Evolutionary conservation across 257 asterid species (phyloP).

Genomic region (Coffea canephora): DNA sequence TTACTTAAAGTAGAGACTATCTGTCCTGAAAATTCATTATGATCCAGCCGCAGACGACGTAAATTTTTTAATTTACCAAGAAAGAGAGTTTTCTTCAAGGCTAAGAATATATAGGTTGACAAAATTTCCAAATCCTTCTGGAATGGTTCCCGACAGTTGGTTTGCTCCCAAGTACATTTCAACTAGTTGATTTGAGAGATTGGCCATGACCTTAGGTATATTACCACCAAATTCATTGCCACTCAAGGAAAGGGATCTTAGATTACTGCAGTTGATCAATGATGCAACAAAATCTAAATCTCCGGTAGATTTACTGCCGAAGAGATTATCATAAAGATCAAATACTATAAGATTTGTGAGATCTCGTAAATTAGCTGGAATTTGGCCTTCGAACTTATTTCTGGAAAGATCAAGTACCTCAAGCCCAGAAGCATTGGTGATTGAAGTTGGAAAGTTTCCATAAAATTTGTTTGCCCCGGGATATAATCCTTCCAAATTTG

Average conservation of each 20-base stretch:
- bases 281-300: slow-evolving; percentile 28
- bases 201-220: slow-evolving; percentile 27
- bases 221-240: slow-evolving; percentile 24
- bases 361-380: slow-evolving; percentile 23
- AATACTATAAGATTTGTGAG: background rate
- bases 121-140: slow-evolving; percentile 24
- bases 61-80: slow-evolving; percentile 15
- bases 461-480: background rate
- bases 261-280: slow-evolving; percentile 25
- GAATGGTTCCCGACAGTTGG: slow-evolving; percentile 32
- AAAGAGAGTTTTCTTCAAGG: slow-evolving; percentile 13
- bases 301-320: slow-evolving; percentile 9
- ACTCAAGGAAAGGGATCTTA: background rate
- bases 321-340: background rate
- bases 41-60: background rate
- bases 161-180: slow-evolving; percentile 2
- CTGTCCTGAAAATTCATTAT: background rate
- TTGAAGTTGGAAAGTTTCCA: background rate
- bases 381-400: slow-evolving; percentile 25
- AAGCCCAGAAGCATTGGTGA: background rate
- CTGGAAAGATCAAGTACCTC: slow-evolving; percentile 12
- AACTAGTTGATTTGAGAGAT: slow-evolving; percentile 24
- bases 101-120: background rate
- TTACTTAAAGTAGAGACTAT: background rate
- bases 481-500: background rate